Conservation (phyloP, 2,329 filamentous ascomycete genomes). For the Akanthomyces lecanii region DNA sequence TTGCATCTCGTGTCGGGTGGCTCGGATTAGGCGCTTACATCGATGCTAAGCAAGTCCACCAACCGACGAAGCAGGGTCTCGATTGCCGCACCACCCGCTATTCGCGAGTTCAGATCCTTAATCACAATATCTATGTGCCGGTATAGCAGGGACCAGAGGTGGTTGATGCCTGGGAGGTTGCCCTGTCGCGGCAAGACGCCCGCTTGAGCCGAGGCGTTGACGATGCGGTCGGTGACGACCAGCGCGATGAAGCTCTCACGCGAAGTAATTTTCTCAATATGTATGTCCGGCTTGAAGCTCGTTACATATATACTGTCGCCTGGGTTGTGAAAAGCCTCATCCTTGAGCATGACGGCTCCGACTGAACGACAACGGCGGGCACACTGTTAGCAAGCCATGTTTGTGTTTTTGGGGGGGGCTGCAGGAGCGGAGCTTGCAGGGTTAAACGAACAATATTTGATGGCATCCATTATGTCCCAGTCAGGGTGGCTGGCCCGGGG, state of each 20-base stretch:
- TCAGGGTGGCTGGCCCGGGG: background rate
- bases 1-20: background rate
- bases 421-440: background rate
- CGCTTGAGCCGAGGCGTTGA: constrained; percentile 10
- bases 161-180: constrained; percentile 4
- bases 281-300: constrained; percentile 1
- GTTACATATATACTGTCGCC: constrained; percentile 6
- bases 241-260: constrained; percentile 11
- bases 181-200: constrained; percentile 9
- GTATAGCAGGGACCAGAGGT: constrained; percentile 14
- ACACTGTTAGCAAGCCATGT: background rate
- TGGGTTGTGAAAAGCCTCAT: constrained; percentile 4
- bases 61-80: background rate
- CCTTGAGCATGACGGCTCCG: constrained; percentile 12
- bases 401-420: too few species aligned
- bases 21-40: background rate
- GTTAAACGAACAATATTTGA: constrained; percentile 15
- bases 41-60: constrained; percentile 10
- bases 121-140: constrained; percentile 5
- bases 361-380: background rate
- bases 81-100: constrained; percentile 2
- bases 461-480: constrained; percentile 15
- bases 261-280: constrained; percentile 1
- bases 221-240: constrained; percentile 11
- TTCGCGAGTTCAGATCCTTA: constrained; percentile 10